Evolutionary conservation across 2,329 filamentous ascomycete genomes (phyloP).

Genomic region (Stagonosporopsis rhizophila): DNA sequence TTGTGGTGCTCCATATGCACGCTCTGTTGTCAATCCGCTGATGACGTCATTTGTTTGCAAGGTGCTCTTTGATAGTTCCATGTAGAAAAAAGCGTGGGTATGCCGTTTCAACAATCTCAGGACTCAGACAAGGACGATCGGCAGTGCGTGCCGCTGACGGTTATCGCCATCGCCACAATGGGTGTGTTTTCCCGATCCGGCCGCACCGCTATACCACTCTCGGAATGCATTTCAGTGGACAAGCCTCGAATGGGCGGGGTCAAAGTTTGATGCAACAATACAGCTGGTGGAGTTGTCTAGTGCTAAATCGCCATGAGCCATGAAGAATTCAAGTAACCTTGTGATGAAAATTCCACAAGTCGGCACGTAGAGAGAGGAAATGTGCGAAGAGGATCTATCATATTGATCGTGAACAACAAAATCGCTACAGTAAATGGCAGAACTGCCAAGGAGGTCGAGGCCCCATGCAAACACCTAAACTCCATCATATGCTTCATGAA

Average conservation of each 20-base stretch:
- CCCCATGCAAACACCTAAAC: conserved; percentile 29
- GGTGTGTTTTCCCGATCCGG: conserved; percentile 23
- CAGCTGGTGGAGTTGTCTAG: background rate
- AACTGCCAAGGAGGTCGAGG: conserved; percentile 20
- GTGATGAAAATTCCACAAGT: background rate
- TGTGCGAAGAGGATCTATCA: background rate
- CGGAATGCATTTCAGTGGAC: conserved; percentile 2
- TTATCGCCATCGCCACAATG: conserved; percentile 11
- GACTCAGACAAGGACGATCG: background rate
- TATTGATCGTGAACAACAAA: conserved; percentile 3
- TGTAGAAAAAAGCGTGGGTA: background rate
- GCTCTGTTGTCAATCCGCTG: background rate
- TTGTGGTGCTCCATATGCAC: background rate
- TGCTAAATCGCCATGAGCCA: background rate
- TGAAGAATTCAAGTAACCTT: background rate
- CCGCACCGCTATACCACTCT: background rate
- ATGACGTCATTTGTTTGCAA: conserved; percentile 3
- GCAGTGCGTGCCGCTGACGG: background rate
- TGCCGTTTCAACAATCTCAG: background rate
- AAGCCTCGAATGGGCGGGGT: conserved; percentile 9
- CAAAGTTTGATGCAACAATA: background rate
- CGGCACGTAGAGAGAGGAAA: background rate
- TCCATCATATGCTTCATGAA: conserved; percentile 28
- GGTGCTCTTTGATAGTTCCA: background rate
- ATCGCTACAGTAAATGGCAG: conserved; percentile 12